Evolutionary conservation across 805 yeast genomes (phyloP), one percentile per base, ranked within the genome.

Genomic region (Candida khao-thaluensis): DNA sequence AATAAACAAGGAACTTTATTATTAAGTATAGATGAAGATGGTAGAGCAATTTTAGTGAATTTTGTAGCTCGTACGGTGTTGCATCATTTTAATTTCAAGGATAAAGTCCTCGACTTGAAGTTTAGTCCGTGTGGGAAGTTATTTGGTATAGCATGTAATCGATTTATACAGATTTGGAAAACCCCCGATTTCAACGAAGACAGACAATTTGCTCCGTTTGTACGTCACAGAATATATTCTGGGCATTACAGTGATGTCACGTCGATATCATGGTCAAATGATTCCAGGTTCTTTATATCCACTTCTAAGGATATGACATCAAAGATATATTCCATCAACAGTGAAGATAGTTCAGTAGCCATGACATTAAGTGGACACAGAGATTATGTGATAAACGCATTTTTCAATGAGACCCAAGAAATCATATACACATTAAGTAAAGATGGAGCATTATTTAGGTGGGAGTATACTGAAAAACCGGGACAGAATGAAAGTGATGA

Each of bases 161-260:
- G 95, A 49, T 83, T 85, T 38, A 68, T 91, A 12, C 97, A 93
- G 60, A 82, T 93, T 7, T 93, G 99, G 99, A 82, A 79, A 54
- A 87, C 97, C 1, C 97, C 97, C 0, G 81, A 77, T 33, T 68
- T 71, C 17, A 66, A 79, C 6, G 93, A 86, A 51, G 96, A 88
- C 54, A 74, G 95, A 44, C 96, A 89, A 58, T 93, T 93, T 71
- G 93, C 96, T 0, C 99, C 99, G 11, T 93, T 93, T 62, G 85
- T 91, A 27, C 83, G 95, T 47, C 87, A 86, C 61, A 72, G 95
- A 54, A 77, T 85, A 6, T 89, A 89, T 53, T 88, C 96, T 1
- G 99, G 99, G 24, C 99, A 93, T 66, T 89, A 80, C 57, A 81
- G 81, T 36, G 95, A 87, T 51, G 78, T 93, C 17, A 72, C 77